Conservation (phyloP, 2,329 filamentous ascomycete genomes). For the Huntiella savannae region DNA sequence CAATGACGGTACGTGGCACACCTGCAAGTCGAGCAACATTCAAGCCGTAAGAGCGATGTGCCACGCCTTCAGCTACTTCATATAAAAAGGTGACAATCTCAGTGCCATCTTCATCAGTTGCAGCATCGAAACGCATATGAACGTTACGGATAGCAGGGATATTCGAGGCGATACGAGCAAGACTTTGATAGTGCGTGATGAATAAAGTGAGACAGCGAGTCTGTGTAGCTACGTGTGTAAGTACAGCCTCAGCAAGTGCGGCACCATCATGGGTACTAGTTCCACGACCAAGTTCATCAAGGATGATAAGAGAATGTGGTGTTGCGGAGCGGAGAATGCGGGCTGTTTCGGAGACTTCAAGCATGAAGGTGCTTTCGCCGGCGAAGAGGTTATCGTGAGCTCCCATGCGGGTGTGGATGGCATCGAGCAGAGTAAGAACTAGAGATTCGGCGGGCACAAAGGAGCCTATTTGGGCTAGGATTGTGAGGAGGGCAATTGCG, state of each 20-base stretch:
- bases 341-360: constrained; percentile 82
- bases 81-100: constrained; percentile 88
- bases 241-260: constrained; percentile 81
- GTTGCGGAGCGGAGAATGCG: constrained; percentile 82
- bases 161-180: constrained; percentile 49
- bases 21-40: constrained; percentile 80
- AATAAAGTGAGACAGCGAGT: constrained; percentile 69
- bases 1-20: constrained; percentile 57
- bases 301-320: constrained; percentile 64
- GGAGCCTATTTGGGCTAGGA: constrained; percentile 87
- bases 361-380: constrained; percentile 94
- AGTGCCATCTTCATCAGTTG: constrained; percentile 23
- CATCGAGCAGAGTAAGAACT: constrained; percentile 64
- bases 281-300: constrained; percentile 86
- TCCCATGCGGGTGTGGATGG: constrained; percentile 88
- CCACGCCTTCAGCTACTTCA: constrained; percentile 75
- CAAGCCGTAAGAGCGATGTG: constrained; percentile 82
- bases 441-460: constrained; percentile 72
- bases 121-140: constrained; percentile 69
- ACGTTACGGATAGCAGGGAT: constrained; percentile 63
- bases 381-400: constrained; percentile 92
- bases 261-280: constrained; percentile 93
- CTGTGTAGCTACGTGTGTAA: constrained; percentile 64
- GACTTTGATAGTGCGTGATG: constrained; percentile 91
- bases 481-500: constrained; percentile 72